A percentile compares a stretch with the other conserved stretches of the same genome.
phyloP scores from a whole-genome alignment of 495 filamentous ascomycete genomes.

The Aspergillus affinis region DNA sequence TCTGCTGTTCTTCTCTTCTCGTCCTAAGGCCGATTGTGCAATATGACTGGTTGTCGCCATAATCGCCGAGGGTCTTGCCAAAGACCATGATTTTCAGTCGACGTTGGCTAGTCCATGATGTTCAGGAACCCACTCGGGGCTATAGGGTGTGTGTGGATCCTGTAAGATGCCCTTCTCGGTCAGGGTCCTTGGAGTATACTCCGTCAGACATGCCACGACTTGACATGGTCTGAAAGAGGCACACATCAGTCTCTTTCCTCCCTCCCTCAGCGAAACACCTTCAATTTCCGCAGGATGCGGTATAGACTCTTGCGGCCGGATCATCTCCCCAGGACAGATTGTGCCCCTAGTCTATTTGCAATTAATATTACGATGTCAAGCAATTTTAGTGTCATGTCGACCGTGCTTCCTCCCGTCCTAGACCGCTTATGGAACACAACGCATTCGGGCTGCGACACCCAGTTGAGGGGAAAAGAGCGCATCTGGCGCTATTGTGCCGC shows the following conservation, averaged over 20 bases:
- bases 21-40: not conserved
- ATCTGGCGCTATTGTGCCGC: constrained; percentile 6
- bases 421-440: constrained; percentile 4
- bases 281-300: constrained; percentile 5
- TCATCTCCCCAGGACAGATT: not conserved
- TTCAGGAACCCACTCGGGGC: not conserved
- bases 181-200: not conserved
- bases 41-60: not conserved
- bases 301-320: not conserved
- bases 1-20: not conserved
- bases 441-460: constrained; percentile 3
- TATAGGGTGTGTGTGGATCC: not conserved
- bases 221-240: not conserved
- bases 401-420: constrained; percentile 1
- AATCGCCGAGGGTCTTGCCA: not conserved
- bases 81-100: not conserved
- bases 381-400: constrained; percentile 8
- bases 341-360: constrained; percentile 1
- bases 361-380: constrained; percentile 4
- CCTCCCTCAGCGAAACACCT: not conserved
- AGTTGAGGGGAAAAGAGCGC: constrained; percentile 1
- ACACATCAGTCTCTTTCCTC: not conserved
- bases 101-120: not conserved
- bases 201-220: not conserved
- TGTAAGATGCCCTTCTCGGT: not conserved